phyloP scores from a whole-genome alignment of 2,329 filamentous ascomycete species.

The Pezicula carpinea region DNA sequence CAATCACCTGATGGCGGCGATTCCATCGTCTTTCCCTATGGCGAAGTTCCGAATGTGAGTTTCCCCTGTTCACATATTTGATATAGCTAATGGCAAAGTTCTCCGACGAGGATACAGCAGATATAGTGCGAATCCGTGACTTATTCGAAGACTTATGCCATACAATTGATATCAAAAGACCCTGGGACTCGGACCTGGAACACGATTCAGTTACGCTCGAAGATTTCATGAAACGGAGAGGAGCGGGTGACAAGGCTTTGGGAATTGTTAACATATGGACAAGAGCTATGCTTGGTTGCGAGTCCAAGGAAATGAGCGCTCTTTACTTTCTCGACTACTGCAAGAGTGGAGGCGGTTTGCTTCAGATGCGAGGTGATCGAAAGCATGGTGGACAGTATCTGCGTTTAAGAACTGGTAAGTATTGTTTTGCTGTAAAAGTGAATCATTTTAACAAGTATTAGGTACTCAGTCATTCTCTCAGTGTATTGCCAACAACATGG shows the following conservation, averaged over 20 bases:
- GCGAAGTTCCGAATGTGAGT: constrained; percentile 1
- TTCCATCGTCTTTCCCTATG: background rate
- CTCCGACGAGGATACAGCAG: constrained; percentile 1
- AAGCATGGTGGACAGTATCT: constrained; percentile 37
- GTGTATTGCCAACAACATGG: constrained; percentile 28
- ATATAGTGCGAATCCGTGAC: constrained; percentile 3
- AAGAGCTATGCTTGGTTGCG: constrained; percentile 43
- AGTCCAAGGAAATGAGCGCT: constrained; percentile 43
- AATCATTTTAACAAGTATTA: constrained; percentile 23
- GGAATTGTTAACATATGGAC: constrained; percentile 1
- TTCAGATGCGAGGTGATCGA: constrained; percentile 47
- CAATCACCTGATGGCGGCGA: background rate
- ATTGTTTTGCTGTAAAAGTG: constrained; percentile 34
- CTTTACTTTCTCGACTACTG: constrained; percentile 51
- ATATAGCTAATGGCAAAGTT: background rate
- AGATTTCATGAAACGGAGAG: constrained; percentile 6
- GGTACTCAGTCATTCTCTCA: constrained; percentile 25
- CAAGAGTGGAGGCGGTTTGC: constrained; percentile 43
- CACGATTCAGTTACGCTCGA: constrained; percentile 7
- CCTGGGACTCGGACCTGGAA: background rate
- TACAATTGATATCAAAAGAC: constrained; percentile 1
- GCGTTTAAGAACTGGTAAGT: constrained; percentile 7
- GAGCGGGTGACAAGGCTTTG: constrained; percentile 5
- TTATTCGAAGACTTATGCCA: constrained; percentile 2
- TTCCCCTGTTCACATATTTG: too few relatives aligned